A percentile compares a stretch with the other conserved stretches of the same genome.
phyloP scores from a whole-genome alignment of 768 basidiomycete genomes.

The Xanthoconium purpureum region DNA sequence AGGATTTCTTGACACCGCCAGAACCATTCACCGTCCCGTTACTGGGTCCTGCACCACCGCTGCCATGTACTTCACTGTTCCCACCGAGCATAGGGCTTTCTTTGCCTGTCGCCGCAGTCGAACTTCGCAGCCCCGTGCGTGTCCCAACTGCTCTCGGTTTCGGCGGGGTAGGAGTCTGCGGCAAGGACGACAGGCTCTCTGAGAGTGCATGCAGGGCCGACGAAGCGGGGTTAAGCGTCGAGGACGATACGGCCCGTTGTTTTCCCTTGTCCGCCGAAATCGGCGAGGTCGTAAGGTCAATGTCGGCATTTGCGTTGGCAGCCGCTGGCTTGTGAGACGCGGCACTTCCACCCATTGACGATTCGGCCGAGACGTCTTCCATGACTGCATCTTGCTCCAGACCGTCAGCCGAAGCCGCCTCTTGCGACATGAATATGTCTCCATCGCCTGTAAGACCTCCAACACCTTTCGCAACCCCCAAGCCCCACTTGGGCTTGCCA shows the following conservation, averaged over 20 bases:
- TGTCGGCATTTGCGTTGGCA: constrained; percentile 5
- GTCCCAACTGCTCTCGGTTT: constrained; percentile 42
- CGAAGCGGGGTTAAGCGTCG: constrained; percentile 28
- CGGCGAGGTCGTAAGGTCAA: constrained; percentile 14
- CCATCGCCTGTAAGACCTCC: background rate
- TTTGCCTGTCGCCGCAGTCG: constrained; percentile 29
- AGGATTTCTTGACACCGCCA: constrained; percentile 27
- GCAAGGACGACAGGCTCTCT: constrained; percentile 55
- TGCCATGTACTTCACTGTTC: constrained; percentile 18
- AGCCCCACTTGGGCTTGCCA: background rate
- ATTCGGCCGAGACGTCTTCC: constrained; percentile 3
- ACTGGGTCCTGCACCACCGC: constrained; percentile 17
- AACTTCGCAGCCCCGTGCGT: constrained; percentile 46
- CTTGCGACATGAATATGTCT: constrained; percentile 9
- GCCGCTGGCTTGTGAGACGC: constrained; percentile 14
- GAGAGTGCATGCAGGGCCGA: constrained; percentile 57
- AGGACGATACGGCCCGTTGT: constrained; percentile 15
- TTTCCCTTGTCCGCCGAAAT: constrained; percentile 22
- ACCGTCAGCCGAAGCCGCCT: background rate
- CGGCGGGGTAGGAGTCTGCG: constrained; percentile 36
- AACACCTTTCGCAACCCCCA: background rate
- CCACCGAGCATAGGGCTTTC: constrained; percentile 29
- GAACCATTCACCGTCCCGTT: constrained; percentile 20
- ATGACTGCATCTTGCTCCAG: constrained; percentile 2
- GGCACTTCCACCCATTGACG: constrained; percentile 4